These are phyloP conservation scores for Pichia exigua DNA, from an alignment of 805 yeast species.

Conservation along the genomic window DNA sequence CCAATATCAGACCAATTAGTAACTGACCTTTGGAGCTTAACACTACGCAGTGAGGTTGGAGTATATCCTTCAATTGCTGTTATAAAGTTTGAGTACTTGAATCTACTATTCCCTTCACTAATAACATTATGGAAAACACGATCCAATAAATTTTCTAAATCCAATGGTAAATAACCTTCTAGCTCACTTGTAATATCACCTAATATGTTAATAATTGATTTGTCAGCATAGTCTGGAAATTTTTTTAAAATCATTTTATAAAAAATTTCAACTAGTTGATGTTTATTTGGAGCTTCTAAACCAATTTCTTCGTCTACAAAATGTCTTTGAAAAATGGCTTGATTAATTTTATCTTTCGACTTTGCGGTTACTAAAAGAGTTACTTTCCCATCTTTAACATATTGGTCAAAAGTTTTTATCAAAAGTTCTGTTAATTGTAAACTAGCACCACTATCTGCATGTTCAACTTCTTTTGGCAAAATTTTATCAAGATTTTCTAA, in stretches of 20 bases:
- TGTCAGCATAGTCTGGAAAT: slow-evolving; percentile 25
- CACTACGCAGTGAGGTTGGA: slow-evolving; percentile 81
- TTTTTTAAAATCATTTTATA: slow-evolving; percentile 30
- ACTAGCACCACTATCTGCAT: slow-evolving; percentile 50
- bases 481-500: slow-evolving; percentile 74
- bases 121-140: slow-evolving; percentile 51
- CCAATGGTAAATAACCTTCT: slow-evolving; percentile 86
- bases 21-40: slow-evolving; percentile 70
- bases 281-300: slow-evolving; percentile 63
- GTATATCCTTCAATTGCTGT: slow-evolving; percentile 59
- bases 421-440: slow-evolving; percentile 61
- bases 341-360: slow-evolving; percentile 59
- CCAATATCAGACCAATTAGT: slow-evolving; percentile 86
- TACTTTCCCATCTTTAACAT: slow-evolving; percentile 40
- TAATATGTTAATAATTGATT: slow-evolving; percentile 29
- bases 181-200: slow-evolving; percentile 59
- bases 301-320: slow-evolving; percentile 55
- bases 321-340: slow-evolving; percentile 56
- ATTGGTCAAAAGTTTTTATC: slow-evolving; percentile 34
- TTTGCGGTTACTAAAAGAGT: slow-evolving; percentile 56
- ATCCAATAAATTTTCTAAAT: slow-evolving; percentile 63
- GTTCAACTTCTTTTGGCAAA: slow-evolving; percentile 55
- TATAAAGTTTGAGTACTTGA: slow-evolving; percentile 35
- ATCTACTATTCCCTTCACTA: slow-evolving; percentile 8
- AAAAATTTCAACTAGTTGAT: slow-evolving; percentile 37